Evolutionary conservation across 2,329 filamentous ascomycete species (phyloP).

Genomic region (Plenodomus biglobosus): DNA sequence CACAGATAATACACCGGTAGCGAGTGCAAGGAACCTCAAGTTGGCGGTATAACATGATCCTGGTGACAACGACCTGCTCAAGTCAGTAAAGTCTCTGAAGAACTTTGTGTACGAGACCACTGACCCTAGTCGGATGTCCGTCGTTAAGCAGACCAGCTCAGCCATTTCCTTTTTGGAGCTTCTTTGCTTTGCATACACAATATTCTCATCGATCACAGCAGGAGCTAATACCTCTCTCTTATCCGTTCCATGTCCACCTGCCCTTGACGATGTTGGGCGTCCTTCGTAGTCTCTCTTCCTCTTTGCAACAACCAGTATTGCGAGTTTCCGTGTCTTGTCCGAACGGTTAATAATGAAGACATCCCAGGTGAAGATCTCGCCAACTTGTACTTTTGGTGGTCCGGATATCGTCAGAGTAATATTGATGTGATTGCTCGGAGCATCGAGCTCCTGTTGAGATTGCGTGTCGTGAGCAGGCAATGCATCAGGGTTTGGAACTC

Average conservation of each 20-base stretch:
- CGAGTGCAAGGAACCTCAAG: conserved; percentile 69
- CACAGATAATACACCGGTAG: conserved; percentile 66
- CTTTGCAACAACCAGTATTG: conserved; percentile 67
- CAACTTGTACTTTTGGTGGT: conserved; percentile 61
- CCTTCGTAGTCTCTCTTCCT: conserved; percentile 56
- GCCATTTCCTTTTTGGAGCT: conserved; percentile 64
- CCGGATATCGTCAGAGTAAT: conserved; percentile 75
- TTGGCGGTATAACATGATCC: conserved; percentile 74
- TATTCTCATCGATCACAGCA: conserved; percentile 70
- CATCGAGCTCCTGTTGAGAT: conserved; percentile 17
- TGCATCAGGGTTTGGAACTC: conserved; percentile 30
- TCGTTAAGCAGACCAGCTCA: conserved; percentile 73
- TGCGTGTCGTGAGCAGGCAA: conserved; percentile 28
- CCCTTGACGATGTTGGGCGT: conserved; percentile 48
- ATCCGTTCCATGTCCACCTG: conserved; percentile 30
- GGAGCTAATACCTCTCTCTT: conserved; percentile 55
- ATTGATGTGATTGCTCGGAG: conserved; percentile 58
- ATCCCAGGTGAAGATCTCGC: conserved; percentile 70
- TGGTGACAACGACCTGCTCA: conserved; percentile 63
- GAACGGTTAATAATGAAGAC: conserved; percentile 76
- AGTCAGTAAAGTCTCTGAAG: conserved; percentile 10
- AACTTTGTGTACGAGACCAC: conserved; percentile 19
- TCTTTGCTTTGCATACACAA: conserved; percentile 71
- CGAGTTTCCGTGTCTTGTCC: conserved; percentile 65
- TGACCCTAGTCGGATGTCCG: conserved; percentile 71